Evolutionary conservation across 345 rosid genomes (phyloP), one percentile per base, ranked within the genome.

Genomic region (Capsella bursapastoris): DNA sequence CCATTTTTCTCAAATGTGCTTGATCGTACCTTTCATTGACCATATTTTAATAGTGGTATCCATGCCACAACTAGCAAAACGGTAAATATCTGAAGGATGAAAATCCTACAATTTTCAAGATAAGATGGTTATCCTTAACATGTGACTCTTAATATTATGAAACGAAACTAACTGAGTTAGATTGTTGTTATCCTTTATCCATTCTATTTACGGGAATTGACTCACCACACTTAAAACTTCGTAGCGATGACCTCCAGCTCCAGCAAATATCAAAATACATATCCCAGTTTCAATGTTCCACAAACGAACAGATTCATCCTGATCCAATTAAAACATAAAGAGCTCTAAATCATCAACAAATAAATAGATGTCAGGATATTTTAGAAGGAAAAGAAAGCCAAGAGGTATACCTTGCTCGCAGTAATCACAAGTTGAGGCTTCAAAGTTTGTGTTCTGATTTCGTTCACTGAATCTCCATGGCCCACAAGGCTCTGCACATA

Each of bases 241-340:
- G 55, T 95, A 92, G 73, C 97, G 97, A 56, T 94, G 99, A 50
- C 99, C 99, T 73, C 97, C 97, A 29, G 96, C 93, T 75, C 99
- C 99, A 83, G 99, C 89, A 85, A 94, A 91, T 82, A 94, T 84
- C 85, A 94, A 81, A 75, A 94, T 84, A 81, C 99, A 94, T 69
- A 94, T 90, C 74, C 99, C 97, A 48, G 97, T 90, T 65, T 94
- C 92, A 82, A 90, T 88, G 81, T 94, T 94, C 97, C 99, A 91
- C 64, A 94, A 79, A 59, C 99, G 86, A 79, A 94, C 92, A 0
- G 99, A 94, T 79, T 91, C 99, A 83, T 94, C 99, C 99, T 94
- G 78, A 45, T 64, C 50, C 73, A 79, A 45, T 62, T 18, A 50
- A 69, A 40, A 40, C 61, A 63, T 53, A 73, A 73, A 56, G 64